These are phyloP conservation scores for Coccomyxa sp. DNA, from an alignment of 139 green algal species.

Conservation along the genomic window DNA sequence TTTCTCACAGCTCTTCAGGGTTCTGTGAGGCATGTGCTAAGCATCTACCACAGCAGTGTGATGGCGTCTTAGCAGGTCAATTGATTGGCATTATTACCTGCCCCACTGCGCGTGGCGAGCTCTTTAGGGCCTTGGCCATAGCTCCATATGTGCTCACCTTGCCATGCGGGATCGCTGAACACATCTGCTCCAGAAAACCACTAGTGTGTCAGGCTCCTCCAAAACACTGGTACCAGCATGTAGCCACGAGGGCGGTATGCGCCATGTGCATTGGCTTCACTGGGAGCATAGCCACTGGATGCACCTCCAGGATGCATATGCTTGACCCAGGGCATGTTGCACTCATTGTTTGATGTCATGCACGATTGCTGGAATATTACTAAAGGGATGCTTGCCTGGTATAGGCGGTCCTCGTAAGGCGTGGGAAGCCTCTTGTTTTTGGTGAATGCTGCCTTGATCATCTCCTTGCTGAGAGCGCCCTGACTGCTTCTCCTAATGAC, in stretches of 20 bases:
- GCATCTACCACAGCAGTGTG: too few relatives aligned
- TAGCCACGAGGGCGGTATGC: neutral
- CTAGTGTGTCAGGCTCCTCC: neutral
- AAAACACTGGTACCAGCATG: neutral
- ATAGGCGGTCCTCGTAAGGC: conserved; percentile 14
- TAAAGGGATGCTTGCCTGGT: conserved; percentile 8
- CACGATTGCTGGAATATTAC: too few relatives aligned
- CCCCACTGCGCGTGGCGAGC: conserved; percentile 57
- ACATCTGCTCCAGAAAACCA: conserved; percentile 27
- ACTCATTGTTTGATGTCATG: too few relatives aligned
- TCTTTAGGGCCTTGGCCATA: conserved; percentile 50
- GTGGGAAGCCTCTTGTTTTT: conserved; percentile 18
- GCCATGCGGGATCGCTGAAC: conserved; percentile 56
- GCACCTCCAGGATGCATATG: neutral
- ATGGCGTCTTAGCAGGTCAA: neutral
- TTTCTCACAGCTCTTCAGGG: neutral
- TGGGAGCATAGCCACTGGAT: conserved; percentile 32
- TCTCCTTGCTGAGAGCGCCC: neutral
- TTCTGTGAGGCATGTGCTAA: neutral
- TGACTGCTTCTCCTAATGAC: neutral
- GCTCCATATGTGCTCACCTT: conserved; percentile 70
- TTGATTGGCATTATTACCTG: conserved; percentile 32
- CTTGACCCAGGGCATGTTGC: too few relatives aligned
- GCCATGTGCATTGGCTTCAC: neutral
- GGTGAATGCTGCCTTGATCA: neutral